Base-by-base conservation (phyloP, 2,329 filamentous ascomycete genomes). In the Phoma sp. region DNA sequence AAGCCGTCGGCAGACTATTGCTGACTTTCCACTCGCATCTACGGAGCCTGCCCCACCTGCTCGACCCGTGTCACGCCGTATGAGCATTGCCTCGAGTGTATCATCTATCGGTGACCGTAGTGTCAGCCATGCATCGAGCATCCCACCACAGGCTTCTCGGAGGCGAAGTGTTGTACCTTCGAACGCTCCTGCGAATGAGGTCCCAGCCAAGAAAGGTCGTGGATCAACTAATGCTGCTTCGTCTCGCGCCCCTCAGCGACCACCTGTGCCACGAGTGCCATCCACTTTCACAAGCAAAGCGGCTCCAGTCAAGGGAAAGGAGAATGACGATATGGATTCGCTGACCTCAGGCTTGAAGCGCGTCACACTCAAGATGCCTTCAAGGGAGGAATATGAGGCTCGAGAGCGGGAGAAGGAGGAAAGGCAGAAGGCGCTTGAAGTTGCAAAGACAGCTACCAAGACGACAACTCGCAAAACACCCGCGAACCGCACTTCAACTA, bases 171-270 rank as follows among this genome's bases (percentile, higher is more conserved):
- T 60, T 20, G 65, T 61, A 14, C 62, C 70, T 23, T 59, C 63
- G 12, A 43, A 56, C 26, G 48, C 57, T 20, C 26, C 64, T 25
- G 42, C 61, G 2, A 69, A 78, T 23, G 74, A 75, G 39, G 72
- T 86, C 9, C 76, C 80, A 9, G 77, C 83, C 4, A 89, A 84
- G 66, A 92, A 89, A 73, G 79, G 82, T 2, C 82, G 87, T 45
- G 78, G 77, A n/a, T 66, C 78, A 2, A 68, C 75, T 1, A 70
- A 79, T 14, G 54, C 67, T 12, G 61, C 64, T 48, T 71, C 77
- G 4, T 57, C 71, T 40, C 68, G 71, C 2, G 61, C 62, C 28
- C 60, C 71, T 23, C 67, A 65, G 49, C 68, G 72, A 5, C 76
- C 77, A 12, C 72, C 78, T 7, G 74, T 79, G 10, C 74, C 78